A percentile compares a stretch with the other conserved stretches of the same genome.
Conservation (phyloP, 805 yeast genomes). For the Monosporozyma servazzii region DNA sequence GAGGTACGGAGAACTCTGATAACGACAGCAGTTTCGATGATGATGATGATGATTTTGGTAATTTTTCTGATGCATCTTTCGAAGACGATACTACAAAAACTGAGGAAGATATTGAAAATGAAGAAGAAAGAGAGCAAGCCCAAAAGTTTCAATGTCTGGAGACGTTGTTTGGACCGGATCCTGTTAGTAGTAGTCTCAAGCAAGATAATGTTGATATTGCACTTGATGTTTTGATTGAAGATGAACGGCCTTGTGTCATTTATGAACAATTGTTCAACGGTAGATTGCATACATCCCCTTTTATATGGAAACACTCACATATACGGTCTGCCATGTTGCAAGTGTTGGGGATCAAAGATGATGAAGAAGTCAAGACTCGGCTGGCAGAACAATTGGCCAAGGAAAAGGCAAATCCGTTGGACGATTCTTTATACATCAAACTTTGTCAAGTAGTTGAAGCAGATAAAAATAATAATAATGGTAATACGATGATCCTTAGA, state of each 20-base stretch:
- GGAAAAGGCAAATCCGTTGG: conserved; percentile 5
- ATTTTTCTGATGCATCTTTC: conserved; percentile 27
- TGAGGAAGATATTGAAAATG: conserved; percentile 1
- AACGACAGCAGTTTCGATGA: neutral
- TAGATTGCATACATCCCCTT: conserved; percentile 15
- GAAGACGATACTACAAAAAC: conserved; percentile 8
- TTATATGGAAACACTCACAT: conserved; percentile 24
- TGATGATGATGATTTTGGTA: conserved; percentile 29
- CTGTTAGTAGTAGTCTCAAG: neutral
- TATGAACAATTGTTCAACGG: conserved; percentile 25
- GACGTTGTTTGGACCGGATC: conserved; percentile 1
- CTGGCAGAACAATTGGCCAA: neutral
- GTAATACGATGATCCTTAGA: conserved; percentile 7
- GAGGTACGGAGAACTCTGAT: conserved; percentile 5
- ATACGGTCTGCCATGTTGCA: conserved; percentile 20
- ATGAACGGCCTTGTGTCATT: conserved; percentile 24
- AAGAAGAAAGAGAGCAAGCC: neutral
- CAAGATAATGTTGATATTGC: neutral
- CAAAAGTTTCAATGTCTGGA: conserved; percentile 2
- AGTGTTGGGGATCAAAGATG: conserved; percentile 20
- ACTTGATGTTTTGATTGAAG: conserved; percentile 14
- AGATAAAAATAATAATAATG: neutral
- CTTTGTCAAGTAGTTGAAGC: conserved; percentile 5
- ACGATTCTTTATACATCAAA: conserved; percentile 16
- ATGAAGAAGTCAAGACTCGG: neutral